Evolutionary conservation across 192 early-diverging fungal species (phyloP).

Genomic region (Backusella mclennaniae): DNA sequence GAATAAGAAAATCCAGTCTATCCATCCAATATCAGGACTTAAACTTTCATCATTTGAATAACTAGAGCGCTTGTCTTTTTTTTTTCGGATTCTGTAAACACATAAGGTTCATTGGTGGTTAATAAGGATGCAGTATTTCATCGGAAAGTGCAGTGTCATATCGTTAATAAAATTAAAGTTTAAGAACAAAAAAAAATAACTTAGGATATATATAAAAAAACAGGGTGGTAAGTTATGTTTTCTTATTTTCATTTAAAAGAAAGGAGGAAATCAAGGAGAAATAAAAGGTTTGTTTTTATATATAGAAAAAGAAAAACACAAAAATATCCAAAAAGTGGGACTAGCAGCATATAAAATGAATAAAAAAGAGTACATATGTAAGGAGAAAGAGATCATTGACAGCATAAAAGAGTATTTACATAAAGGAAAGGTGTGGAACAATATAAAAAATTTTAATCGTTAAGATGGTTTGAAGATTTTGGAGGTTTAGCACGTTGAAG

Average conservation of each 20-base stretch:
- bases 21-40: too few species aligned
- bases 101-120: too few species aligned
- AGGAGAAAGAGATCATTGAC: neutral
- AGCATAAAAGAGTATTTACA: neutral
- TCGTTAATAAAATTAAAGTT: too few species aligned
- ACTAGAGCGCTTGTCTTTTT: too few species aligned
- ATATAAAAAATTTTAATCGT: neutral
- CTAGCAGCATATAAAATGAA: neutral
- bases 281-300: neutral
- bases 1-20: too few species aligned
- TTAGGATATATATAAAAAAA: neutral
- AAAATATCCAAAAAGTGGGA: neutral
- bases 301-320: neutral
- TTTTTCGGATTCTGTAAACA: too few species aligned
- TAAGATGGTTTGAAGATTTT: neutral
- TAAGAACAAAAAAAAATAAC: too few species aligned
- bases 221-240: neutral
- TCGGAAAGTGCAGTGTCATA: too few species aligned
- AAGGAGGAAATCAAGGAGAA: neutral
- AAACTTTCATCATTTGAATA: too few species aligned
- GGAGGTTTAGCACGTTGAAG: conserved; percentile 2
- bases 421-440: neutral
- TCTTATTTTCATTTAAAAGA: neutral
- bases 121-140: too few species aligned
- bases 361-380: neutral